These are phyloP conservation scores for Xylaria longipes DNA, from an alignment of 495 filamentous ascomycete genomes.

Conservation along the genomic window DNA sequence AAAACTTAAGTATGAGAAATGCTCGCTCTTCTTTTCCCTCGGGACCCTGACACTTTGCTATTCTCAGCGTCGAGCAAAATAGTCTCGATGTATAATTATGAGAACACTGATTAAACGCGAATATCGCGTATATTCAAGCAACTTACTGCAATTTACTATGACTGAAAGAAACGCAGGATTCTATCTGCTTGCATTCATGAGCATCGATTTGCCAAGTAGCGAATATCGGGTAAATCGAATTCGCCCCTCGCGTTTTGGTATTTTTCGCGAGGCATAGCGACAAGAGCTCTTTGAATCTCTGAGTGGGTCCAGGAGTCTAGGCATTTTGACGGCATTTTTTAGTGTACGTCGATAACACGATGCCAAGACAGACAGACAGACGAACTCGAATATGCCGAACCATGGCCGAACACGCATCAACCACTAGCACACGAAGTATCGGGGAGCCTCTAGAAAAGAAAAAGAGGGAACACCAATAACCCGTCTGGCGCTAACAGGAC, in stretches of 20 bases:
- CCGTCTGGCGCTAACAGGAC: too few relatives aligned
- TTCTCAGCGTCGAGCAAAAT: background rate
- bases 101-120: background rate
- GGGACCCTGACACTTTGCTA: background rate
- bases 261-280: constrained; percentile 16
- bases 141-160: background rate
- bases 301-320: background rate
- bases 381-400: constrained; percentile 7
- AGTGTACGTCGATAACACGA: background rate
- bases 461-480: too few relatives aligned
- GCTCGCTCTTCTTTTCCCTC: background rate
- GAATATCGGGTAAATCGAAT: background rate
- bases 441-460: background rate
- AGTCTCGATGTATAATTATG: background rate
- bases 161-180: background rate
- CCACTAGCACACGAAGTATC: background rate
- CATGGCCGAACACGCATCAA: background rate
- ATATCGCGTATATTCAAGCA: background rate
- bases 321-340: constrained; percentile 1
- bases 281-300: background rate
- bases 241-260: constrained; percentile 20
- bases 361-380: background rate
- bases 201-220: background rate
- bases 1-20: background rate
- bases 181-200: background rate